Base-by-base conservation (phyloP, 2,329 filamentous ascomycete genomes). In the Ascochyta clinopodiicola region DNA sequence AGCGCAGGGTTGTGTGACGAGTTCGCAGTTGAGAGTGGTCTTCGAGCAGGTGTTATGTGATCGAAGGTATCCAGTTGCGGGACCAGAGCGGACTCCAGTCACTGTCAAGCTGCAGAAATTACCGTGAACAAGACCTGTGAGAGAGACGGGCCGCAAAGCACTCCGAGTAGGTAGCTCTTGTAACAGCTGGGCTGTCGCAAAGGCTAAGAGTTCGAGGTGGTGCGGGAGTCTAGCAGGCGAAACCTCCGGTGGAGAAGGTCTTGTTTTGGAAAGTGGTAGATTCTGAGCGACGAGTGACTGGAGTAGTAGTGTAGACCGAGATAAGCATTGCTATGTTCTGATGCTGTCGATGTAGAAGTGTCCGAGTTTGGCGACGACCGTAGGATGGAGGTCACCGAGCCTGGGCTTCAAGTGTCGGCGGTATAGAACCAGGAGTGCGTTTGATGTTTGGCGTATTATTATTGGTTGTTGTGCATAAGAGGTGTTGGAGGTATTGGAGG, bases 201-300 rank as follows among this genome's bases (percentile, higher is more conserved):
- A 66, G 67, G 69, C 73, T 72, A 68, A 56, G 58, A 61, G 49
- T 63, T 69, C 66, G 73, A 75, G 70, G 65, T 56, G 55, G 51
- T 67, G 67, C 68, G 68, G 69, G 61, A 64, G 60, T 73, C 74
- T 76, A 76, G 68, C 66, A 75, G 67, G 68, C 65, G 65, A 70
- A 67, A 64, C 66, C 70, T 75, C 65, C 68, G 56, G 63, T 63
- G 60, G 60, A 57, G 67, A 74, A 75, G 71, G 73, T 64, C 74
- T 77, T 77, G 75, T 72, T 74, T 70, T 63, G 63, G 60, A 63
- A 65, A 67, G 59, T 67, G 72, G 71, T 72, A 69, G 73, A 64
- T 67, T 68, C 73, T 75, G 75, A 74, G 75, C 70, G 75, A 76
- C 75, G 69, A 71, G 67, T 76, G 75, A 77, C 75, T 76, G 75